Evolutionary conservation across 352 stramenopile genomes (phyloP).

Genomic region (Phytophthora citrophthora): DNA sequence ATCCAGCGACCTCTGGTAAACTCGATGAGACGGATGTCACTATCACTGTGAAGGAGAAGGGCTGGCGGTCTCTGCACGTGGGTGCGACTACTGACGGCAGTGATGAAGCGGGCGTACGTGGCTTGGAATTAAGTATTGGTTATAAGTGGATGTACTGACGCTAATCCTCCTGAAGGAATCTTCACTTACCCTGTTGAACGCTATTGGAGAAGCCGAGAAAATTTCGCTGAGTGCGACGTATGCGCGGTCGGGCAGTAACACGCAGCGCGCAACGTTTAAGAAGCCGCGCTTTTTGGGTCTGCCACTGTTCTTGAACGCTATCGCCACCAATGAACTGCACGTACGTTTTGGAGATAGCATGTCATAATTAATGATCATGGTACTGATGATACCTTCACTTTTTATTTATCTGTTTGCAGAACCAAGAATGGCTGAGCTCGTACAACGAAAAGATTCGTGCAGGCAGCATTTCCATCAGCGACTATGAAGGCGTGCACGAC

Average conservation of each 20-base stretch:
- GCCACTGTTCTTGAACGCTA: constrained; percentile 79
- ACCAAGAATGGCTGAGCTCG: constrained; percentile 87
- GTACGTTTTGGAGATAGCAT: constrained; percentile 29
- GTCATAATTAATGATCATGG: not conserved
- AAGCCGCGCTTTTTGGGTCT: constrained; percentile 89
- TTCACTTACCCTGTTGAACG: constrained; percentile 84
- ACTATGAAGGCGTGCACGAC: constrained; percentile 88
- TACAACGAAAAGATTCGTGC: constrained; percentile 90
- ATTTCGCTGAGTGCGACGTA: constrained; percentile 83
- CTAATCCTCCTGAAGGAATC: constrained; percentile 60
- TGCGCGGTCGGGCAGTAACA: constrained; percentile 86
- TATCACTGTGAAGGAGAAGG: constrained; percentile 89
- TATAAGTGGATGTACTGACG: not conserved
- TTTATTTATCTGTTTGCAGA: constrained; percentile 37
- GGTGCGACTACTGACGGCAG: constrained; percentile 86
- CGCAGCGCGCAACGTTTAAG: constrained; percentile 82
- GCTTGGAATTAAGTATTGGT: not conserved
- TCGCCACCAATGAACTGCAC: constrained; percentile 83
- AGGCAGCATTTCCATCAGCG: constrained; percentile 84
- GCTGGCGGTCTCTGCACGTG: constrained; percentile 85
- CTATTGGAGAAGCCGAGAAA: constrained; percentile 86
- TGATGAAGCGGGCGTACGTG: constrained; percentile 77
- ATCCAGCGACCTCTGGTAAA: constrained; percentile 67
- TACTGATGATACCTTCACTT: not conserved
- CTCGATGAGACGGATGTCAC: constrained; percentile 84